Evolutionary conservation across 208 protist genomes (phyloP), one percentile per base, ranked within the genome.

Genomic region (Histomonas meleagridis): DNA sequence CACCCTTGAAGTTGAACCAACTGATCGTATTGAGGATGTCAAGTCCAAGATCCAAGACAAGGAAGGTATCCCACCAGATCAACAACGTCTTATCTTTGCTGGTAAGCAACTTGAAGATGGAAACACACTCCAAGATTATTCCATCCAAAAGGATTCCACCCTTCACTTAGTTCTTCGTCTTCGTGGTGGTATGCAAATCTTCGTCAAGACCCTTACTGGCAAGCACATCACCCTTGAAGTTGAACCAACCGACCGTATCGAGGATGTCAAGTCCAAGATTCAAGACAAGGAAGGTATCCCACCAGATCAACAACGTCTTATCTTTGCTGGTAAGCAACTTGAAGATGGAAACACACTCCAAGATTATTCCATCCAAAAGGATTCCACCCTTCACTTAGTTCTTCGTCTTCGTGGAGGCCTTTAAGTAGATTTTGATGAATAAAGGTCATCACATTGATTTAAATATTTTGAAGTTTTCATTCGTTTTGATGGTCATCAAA

Each of bases 181-280:
- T 26, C 91, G 91, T 49, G 91, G 62, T 55, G 91, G 91, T 7
- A 99, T 97, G 96, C 96, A 97, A 93, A 97, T 98, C 92, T 98
- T 97, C 91, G 95, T 97, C 28, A 97, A 98, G 95, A 97, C 97
- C 21, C 94, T 98, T 9, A 98, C 98, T 53, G 97, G 97, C 93
- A 99, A 99, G 95, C 98, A 97, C 78, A 98, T 99, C 95, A 98
- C 97, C 51, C 96, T 99, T 18, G 97, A 98, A 94, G 97, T 98
- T 16, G 97, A 98, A 94, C 94, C 95, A 57, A 96, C 94, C 81
- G 97, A 98, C 95, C 97, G 96, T 60, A 98, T 99, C 93, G 96
- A 97, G 62, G 96, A 69, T 95, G 97, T 97, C 43, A 98, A 98
- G 96, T 92, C 92, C n/a, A n/a, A n/a, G n/a, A n/a, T n/a, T n/a